These are phyloP conservation scores for Insectozyma bohioensis DNA, from an alignment of 1,139 yeast genomes.

Conservation along the genomic window DNA sequence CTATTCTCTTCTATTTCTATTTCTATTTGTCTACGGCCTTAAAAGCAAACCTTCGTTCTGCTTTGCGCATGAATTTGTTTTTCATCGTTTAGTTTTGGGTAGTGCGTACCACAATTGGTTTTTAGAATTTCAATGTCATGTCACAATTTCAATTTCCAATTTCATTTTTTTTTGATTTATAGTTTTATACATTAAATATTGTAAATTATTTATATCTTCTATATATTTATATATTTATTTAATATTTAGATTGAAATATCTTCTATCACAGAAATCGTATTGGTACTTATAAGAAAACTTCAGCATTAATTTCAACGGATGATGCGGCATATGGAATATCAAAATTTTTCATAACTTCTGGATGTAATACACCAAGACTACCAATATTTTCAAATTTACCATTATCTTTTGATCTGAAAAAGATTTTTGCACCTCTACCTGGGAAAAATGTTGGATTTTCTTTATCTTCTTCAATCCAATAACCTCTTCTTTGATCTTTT, in stretches of 20 bases:
- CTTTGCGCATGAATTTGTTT: too few relatives aligned
- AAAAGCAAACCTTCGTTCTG: too few relatives aligned
- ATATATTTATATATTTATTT: constrained; percentile 1
- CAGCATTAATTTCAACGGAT: constrained; percentile 85
- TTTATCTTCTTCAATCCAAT: constrained; percentile 76
- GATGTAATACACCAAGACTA: constrained; percentile 90
- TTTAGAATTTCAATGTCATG: too few relatives aligned
- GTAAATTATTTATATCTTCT: too few relatives aligned
- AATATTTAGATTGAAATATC: neutral
- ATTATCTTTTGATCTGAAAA: constrained; percentile 65
- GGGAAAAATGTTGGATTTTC: constrained; percentile 83
- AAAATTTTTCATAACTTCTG: constrained; percentile 82
- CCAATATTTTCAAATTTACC: constrained; percentile 67
- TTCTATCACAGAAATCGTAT: too few relatives aligned
- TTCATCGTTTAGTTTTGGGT: too few relatives aligned
- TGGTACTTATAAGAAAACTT: constrained; percentile 65
- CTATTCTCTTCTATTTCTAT: too few relatives aligned
- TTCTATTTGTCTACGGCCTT: too few relatives aligned
- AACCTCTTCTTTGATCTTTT: constrained; percentile 64
- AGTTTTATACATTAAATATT: too few relatives aligned
- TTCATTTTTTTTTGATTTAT: too few relatives aligned
- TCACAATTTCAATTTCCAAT: too few relatives aligned
- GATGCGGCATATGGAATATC: constrained; percentile 94
- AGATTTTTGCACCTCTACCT: constrained; percentile 92
- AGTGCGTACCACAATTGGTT: too few relatives aligned